These are phyloP conservation scores for Salix koriyanagi DNA, from an alignment of 345 rosid species.

Conservation along the genomic window DNA sequence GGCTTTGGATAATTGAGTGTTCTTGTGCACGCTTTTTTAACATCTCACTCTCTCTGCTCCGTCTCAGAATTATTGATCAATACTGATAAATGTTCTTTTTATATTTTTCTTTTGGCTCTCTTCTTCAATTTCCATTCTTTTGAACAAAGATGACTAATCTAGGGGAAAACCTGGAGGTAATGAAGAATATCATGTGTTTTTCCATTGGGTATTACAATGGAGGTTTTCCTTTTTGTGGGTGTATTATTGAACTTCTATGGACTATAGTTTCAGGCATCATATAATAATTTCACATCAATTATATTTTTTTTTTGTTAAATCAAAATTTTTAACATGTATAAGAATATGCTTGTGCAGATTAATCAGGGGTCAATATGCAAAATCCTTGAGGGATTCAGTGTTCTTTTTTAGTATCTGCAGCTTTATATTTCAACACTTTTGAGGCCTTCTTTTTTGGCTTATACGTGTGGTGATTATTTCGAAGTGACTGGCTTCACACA, in stretches of 20 bases:
- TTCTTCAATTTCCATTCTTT: neutral
- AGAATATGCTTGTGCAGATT: neutral
- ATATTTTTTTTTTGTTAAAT: neutral
- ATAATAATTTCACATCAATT: neutral
- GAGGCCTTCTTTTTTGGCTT: neutral
- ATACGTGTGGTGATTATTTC: neutral
- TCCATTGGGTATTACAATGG: neutral
- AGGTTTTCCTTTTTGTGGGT: neutral
- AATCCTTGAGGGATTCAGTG: neutral
- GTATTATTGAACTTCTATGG: neutral
- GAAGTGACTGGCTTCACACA: conserved; percentile 7
- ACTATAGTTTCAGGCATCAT: neutral
- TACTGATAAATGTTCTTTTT: neutral
- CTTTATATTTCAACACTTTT: neutral
- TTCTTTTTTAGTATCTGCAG: neutral
- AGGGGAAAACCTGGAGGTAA: neutral
- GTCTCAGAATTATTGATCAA: neutral
- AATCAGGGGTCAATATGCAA: neutral
- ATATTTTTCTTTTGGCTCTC: neutral
- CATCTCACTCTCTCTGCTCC: neutral
- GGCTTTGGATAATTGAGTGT: neutral
- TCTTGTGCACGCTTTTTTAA: neutral
- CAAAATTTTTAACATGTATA: neutral
- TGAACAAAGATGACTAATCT: neutral
- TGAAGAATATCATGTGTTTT: neutral